These are phyloP conservation scores for Torulaspora pretoriensis DNA, from an alignment of 1,139 yeast species.

Conservation along the genomic window DNA sequence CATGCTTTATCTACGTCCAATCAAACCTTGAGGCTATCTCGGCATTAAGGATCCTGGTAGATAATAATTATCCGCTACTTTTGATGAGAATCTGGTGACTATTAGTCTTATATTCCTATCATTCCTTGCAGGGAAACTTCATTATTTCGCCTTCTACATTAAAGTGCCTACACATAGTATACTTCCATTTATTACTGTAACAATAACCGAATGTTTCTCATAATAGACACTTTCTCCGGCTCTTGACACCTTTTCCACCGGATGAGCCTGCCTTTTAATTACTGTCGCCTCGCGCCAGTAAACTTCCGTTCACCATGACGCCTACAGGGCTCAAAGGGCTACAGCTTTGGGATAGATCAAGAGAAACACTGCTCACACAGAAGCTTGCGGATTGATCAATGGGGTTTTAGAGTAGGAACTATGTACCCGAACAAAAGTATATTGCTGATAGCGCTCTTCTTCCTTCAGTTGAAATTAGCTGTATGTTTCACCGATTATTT, in stretches of 20 bases:
- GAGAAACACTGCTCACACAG: background rate
- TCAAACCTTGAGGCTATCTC: background rate
- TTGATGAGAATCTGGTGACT: no score
- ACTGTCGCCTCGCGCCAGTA: background rate
- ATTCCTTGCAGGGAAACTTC: background rate
- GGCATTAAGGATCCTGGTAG: no score
- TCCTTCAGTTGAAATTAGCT: slow-evolving; percentile 5
- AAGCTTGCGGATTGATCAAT: background rate
- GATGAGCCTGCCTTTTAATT: background rate
- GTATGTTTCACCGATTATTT: slow-evolving; percentile 38
- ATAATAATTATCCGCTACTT: no score
- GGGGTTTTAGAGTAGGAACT: background rate
- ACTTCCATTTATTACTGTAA: background rate
- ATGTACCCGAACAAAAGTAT: slow-evolving; percentile 1
- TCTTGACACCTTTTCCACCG: background rate
- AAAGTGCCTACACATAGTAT: no score
- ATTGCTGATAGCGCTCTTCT: background rate
- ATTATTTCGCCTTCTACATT: background rate
- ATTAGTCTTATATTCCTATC: background rate
- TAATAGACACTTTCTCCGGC: background rate
- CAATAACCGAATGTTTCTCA: background rate
- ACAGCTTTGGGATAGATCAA: background rate
- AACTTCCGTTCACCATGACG: background rate
- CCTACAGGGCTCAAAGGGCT: background rate
- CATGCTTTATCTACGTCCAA: background rate